Percentiles rank a stretch among this genome's conserved stretches.
These are phyloP conservation scores for Eudorina sp. DNA, from an alignment of 139 green algal genomes.

Conservation along the genomic window DNA sequence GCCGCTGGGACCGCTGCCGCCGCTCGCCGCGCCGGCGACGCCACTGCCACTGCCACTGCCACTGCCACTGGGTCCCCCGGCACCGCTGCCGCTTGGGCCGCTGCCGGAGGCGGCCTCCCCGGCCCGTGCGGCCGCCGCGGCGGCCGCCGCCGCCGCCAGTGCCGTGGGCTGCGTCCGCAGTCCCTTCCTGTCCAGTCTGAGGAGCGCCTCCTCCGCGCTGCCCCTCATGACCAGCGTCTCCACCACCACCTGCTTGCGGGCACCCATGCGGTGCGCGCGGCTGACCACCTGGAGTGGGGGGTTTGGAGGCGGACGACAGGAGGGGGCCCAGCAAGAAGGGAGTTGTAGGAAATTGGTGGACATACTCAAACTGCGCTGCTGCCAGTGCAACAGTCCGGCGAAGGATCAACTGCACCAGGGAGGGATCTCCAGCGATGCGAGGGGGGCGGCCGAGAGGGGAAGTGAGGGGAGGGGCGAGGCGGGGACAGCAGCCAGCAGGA, in stretches of 20 bases:
- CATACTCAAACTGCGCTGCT: too few species aligned
- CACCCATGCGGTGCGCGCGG: slow-evolving; percentile 93
- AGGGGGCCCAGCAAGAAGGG: background rate
- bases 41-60: background rate
- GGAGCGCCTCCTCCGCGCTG: slow-evolving; percentile 83
- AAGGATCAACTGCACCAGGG: too few species aligned
- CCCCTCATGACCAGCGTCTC: slow-evolving; percentile 89
- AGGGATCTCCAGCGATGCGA: too few species aligned
- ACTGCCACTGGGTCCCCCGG: background rate
- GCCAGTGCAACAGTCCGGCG: too few species aligned
- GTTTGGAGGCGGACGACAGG: background rate
- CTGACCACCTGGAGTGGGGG: slow-evolving; percentile 76
- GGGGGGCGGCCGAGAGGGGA: too few species aligned
- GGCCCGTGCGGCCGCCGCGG: background rate
- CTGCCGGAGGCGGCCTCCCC: background rate
- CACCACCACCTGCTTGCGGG: slow-evolving; percentile 75
- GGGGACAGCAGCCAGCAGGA: too few species aligned
- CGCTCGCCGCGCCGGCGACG: background rate
- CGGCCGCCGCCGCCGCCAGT: background rate
- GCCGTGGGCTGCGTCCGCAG: background rate
- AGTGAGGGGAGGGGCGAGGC: too few species aligned
- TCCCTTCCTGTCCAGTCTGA: slow-evolving; percentile 41
- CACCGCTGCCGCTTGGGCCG: background rate
- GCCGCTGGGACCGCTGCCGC: too few species aligned
- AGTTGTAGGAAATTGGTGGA: background rate